Evolutionary conservation across 257 asterid genomes (phyloP), one percentile per base, ranked within the genome.

Genomic region (Pogostemon cablin): DNA sequence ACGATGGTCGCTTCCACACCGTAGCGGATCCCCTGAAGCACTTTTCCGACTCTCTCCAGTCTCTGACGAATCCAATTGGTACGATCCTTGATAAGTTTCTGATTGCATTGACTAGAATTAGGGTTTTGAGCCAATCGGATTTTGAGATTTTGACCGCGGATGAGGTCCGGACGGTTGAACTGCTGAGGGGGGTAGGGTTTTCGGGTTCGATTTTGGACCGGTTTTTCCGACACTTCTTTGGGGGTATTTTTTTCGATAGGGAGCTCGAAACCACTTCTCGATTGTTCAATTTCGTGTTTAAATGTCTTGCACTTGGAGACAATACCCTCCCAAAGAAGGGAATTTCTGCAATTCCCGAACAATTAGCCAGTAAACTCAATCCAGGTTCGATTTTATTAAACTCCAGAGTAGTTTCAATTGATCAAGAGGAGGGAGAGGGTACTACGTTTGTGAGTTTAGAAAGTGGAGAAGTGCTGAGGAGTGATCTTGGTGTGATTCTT

Each of bases 11-110:
- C 20, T 89, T 93, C 86, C 92, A 91, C 78, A 83, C 86, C 42
- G 90, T 93, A 0, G 91, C 97, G 10, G 97, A 93, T 76, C 99
- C 99, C 64, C 83, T 85, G 65, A 89, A 96, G 35, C 96, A 93
- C 52, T 86, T 91, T 37, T 1, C 81, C 7, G 96, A 93, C 58
- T 79, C 96, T 4, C 7, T 91, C 7, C 68, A 11, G 49, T 81
- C 87, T 32, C 77, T 93, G 8, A 17, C 80, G n/a, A 93, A 93
- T 67, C 97, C 97, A 2, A 82, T 93, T 7, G 99, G 97, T 10
- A 69, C 84, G 1, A 67, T 89, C 9, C 7, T 79, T 12, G 99
- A 93, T 78, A 93, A 93, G 41, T 10, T 87, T 35, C 75, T 93
- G 68, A 83, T 93, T 4, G 99, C 75, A 7, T 69, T 91, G 82